Percentiles rank a stretch among this genome's conserved stretches.
Conservation (phyloP, 2,329 filamentous ascomycete species). For the Sporothrix brunneoviolacea region DNA sequence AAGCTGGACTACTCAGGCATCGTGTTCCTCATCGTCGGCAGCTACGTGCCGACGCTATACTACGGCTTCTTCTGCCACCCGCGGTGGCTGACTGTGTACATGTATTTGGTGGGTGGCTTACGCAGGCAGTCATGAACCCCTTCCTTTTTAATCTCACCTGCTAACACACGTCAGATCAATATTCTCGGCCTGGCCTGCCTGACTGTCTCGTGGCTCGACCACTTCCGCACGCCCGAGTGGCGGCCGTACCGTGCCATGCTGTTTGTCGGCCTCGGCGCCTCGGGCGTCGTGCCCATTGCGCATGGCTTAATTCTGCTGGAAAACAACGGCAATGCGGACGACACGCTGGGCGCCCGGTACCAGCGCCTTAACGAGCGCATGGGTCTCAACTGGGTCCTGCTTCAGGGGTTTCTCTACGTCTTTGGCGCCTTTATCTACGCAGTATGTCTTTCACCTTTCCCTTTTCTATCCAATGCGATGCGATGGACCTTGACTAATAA, state of each 20-base stretch:
- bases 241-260: conserved; percentile 79
- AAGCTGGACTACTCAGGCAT: conserved; percentile 94
- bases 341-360: conserved; percentile 49
- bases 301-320: conserved; percentile 52
- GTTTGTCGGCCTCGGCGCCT: conserved; percentile 83
- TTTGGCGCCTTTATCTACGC: conserved; percentile 81
- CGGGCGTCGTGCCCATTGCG: conserved; percentile 73
- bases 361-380: conserved; percentile 63
- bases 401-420: conserved; percentile 80
- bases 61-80: conserved; percentile 75
- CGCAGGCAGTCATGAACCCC: no score
- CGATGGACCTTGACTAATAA: no score
- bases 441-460: conserved; percentile 36
- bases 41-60: conserved; percentile 80
- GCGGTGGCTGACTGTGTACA: conserved; percentile 61
- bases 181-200: conserved; percentile 70
- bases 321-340: not conserved
- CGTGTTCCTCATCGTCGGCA: conserved; percentile 83
- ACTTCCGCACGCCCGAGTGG: conserved; percentile 77
- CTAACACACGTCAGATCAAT: conserved; percentile 54
- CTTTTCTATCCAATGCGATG: conserved; percentile 11
- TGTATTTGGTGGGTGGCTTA: conserved; percentile 66
- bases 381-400: conserved; percentile 70
- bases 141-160: no score
- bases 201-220: conserved; percentile 69